Percentiles rank a stretch among this genome's conserved stretches.
Evolutionary conservation across 495 filamentous ascomycete species (phyloP).

Genomic region (Cudoniella acicularis): DNA sequence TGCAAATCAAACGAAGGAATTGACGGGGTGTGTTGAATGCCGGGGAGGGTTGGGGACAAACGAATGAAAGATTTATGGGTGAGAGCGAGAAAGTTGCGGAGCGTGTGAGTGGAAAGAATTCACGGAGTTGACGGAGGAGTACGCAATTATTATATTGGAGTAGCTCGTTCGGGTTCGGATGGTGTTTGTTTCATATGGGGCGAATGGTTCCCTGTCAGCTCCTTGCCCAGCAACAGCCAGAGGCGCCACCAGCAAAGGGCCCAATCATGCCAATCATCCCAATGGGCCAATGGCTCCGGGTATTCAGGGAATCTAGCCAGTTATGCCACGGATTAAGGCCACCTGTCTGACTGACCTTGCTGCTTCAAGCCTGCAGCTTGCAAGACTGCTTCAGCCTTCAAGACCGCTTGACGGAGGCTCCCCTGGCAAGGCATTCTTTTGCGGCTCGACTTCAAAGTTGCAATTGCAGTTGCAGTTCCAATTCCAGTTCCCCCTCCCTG

Average conservation of each 20-base stretch:
- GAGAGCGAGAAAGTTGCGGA: constrained; percentile 7
- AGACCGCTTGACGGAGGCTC: too few species aligned
- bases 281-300: not conserved
- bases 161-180: not conserved
- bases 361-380: too few species aligned
- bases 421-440: not conserved
- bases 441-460: not conserved
- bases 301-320: not conserved
- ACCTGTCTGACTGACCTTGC: not conserved
- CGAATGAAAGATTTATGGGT: constrained; percentile 12
- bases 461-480: too few species aligned
- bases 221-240: not conserved
- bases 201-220: not conserved
- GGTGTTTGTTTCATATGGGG: not conserved
- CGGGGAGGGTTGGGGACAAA: constrained; percentile 29
- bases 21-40: not conserved
- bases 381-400: too few species aligned
- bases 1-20: constrained; percentile 19
- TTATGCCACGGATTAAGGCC: too few species aligned
- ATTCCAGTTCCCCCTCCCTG: too few species aligned
- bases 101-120: not conserved
- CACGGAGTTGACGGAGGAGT: not conserved
- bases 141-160: not conserved
- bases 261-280: too few species aligned
- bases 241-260: not conserved